Percentiles rank a stretch among this genome's conserved stretches.
phyloP scores from a whole-genome alignment of 2,329 filamentous ascomycete species.

The Fusarium xylarioides region DNA sequence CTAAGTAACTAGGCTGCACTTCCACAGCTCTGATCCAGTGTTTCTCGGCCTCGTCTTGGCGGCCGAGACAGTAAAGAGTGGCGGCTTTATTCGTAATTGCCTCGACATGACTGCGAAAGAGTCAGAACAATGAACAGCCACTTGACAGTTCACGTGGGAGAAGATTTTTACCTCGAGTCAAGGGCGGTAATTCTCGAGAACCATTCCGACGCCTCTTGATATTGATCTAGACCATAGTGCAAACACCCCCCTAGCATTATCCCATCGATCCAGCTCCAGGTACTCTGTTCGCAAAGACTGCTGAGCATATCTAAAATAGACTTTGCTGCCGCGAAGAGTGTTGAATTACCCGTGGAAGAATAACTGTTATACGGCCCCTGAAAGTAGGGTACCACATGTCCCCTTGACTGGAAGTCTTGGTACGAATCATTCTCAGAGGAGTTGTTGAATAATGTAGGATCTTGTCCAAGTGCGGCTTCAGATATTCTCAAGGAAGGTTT shows the following conservation, averaged over 20 bases:
- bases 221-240: conserved; percentile 87
- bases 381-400: conserved; percentile 13
- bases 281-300: conserved; percentile 79
- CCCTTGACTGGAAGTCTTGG: conserved; percentile 23
- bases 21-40: conserved; percentile 88
- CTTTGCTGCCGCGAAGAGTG: conserved; percentile 64
- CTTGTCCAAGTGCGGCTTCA: conserved; percentile 6
- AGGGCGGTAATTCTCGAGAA: conserved; percentile 71
- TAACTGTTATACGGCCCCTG: conserved; percentile 23
- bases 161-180: conserved; percentile 60
- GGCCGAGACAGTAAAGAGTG: conserved; percentile 83
- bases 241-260: conserved; percentile 92
- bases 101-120: conserved; percentile 77
- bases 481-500: conserved; percentile 42
- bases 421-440: conserved; percentile 12
- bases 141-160: conserved; percentile 44
- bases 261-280: conserved; percentile 91
- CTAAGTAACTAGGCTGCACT: conserved; percentile 86
- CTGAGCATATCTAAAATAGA: conserved; percentile 77
- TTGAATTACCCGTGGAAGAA: conserved; percentile 36
- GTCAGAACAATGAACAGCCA: conserved; percentile 44
- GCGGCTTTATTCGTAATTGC: conserved; percentile 94
- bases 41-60: conserved; percentile 83
- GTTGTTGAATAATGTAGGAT: neutral
- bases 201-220: conserved; percentile 79